Percentiles rank a stretch among this genome's conserved stretches.
Evolutionary conservation across 805 yeast species (phyloP).

Genomic region (Saccharomycopsis fermentans): DNA sequence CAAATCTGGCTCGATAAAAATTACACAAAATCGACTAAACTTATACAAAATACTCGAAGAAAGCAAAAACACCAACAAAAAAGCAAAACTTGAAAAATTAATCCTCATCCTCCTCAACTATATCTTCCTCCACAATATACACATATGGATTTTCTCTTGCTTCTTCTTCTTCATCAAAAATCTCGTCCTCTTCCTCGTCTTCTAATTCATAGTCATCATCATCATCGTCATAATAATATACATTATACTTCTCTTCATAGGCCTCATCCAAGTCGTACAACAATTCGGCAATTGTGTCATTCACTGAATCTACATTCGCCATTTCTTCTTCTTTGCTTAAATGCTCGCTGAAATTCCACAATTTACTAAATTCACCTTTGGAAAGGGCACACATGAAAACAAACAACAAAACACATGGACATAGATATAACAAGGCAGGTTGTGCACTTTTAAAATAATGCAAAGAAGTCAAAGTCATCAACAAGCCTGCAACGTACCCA

Average conservation of each 20-base stretch:
- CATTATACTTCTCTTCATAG: conserved; percentile 16
- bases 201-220: conserved; percentile 14
- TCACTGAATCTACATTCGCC: conserved; percentile 9
- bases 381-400: conserved; percentile 27
- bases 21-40: no score
- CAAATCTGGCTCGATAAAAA: no score
- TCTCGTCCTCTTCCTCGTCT: conserved; percentile 11
- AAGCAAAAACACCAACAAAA: background rate
- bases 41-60: no score
- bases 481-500: conserved; percentile 40
- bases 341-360: conserved; percentile 30
- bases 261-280: background rate
- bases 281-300: background rate
- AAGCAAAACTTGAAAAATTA: background rate
- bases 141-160: conserved; percentile 8
- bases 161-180: conserved; percentile 8
- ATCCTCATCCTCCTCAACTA: conserved; percentile 1
- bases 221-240: background rate
- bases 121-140: conserved; percentile 2
- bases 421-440: conserved; percentile 58
- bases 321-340: conserved; percentile 20
- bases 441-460: conserved; percentile 38
- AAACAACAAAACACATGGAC: conserved; percentile 36
- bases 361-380: conserved; percentile 31
- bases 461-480: conserved; percentile 32